Evolutionary conservation across 805 yeast species (phyloP).

Genomic region (Suhomyces pyralidae): DNA sequence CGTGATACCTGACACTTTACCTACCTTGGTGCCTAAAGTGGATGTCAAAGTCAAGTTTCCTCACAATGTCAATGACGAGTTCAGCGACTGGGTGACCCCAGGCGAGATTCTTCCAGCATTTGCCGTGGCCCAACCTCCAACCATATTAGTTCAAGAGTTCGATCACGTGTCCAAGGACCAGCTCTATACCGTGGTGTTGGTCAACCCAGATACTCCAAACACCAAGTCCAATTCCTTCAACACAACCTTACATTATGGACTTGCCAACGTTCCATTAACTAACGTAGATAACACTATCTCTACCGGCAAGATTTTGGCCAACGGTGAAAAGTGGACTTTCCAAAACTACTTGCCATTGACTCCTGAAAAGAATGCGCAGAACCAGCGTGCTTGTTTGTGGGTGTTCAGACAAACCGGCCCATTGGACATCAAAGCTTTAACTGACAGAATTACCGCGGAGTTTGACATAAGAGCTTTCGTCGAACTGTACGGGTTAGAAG

Average conservation of each 20-base stretch:
- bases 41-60: slow-evolving; percentile 76
- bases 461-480: slow-evolving; percentile 77
- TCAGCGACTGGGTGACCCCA: slow-evolving; percentile 72
- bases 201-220: slow-evolving; percentile 92
- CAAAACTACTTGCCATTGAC: slow-evolving; percentile 73
- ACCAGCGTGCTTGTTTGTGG: slow-evolving; percentile 85
- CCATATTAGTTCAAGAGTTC: slow-evolving; percentile 70
- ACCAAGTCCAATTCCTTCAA: slow-evolving; percentile 61
- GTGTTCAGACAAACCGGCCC: slow-evolving; percentile 67
- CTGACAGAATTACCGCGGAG: slow-evolving; percentile 9
- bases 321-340: slow-evolving; percentile 35
- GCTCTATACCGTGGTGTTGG: slow-evolving; percentile 72
- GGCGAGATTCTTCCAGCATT: slow-evolving; percentile 72
- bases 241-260: slow-evolving; percentile 75
- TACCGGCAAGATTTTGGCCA: slow-evolving; percentile 36
- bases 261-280: slow-evolving; percentile 60
- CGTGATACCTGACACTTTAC: slow-evolving; percentile 91
- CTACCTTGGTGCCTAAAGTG: slow-evolving; percentile 78
- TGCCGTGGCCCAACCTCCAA: slow-evolving; percentile 75
- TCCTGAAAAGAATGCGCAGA: slow-evolving; percentile 84
- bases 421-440: slow-evolving; percentile 12
- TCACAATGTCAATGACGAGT: slow-evolving; percentile 51
- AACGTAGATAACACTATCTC: slow-evolving; percentile 57
- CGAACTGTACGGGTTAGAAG: slow-evolving; percentile 49
- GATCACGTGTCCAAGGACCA: slow-evolving; percentile 46